phyloP scores from a whole-genome alignment of 2,329 filamentous ascomycete genomes.

The Phialophora macrospora region DNA sequence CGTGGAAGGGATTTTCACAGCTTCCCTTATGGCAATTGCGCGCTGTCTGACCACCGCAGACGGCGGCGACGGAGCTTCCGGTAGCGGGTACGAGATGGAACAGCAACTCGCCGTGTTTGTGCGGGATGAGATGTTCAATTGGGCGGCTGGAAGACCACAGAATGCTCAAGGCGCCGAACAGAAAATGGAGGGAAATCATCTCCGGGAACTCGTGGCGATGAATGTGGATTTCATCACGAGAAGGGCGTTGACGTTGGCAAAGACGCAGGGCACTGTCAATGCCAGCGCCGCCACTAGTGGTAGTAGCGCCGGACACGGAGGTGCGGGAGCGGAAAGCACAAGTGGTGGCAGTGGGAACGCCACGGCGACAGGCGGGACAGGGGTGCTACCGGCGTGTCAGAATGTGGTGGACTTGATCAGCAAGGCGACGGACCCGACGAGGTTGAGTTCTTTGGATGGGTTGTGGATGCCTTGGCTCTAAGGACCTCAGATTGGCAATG shows the following conservation, averaged over 20 bases:
- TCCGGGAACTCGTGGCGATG: constrained; percentile 77
- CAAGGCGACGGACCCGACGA: constrained; percentile 89
- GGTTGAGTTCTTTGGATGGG: constrained; percentile 84
- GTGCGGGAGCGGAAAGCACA: not conserved
- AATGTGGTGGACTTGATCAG: constrained; percentile 93
- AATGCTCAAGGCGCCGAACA: constrained; percentile 37
- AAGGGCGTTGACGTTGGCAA: constrained; percentile 81
- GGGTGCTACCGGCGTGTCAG: constrained; percentile 89
- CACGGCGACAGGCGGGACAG: constrained; percentile 42
- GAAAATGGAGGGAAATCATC: constrained; percentile 67
- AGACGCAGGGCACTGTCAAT: constrained; percentile 50
- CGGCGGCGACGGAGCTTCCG: constrained; percentile 64
- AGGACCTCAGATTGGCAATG: not conserved
- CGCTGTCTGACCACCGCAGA: constrained; percentile 89
- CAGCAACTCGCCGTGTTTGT: constrained; percentile 94
- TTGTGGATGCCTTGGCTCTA: constrained; percentile 97
- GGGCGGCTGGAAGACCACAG: constrained; percentile 70
- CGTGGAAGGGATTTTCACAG: constrained; percentile 95
- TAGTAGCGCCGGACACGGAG: not conserved
- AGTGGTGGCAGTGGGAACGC: constrained; percentile 3
- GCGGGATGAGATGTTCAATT: constrained; percentile 96
- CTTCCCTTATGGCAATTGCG: constrained; percentile 93
- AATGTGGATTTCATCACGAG: constrained; percentile 94
- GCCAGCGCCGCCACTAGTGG: constrained; percentile 7
- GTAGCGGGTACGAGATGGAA: constrained; percentile 74